Evolutionary conservation across 169 alveolate species (phyloP).

Genomic region (Eimeria acervulina): DNA sequence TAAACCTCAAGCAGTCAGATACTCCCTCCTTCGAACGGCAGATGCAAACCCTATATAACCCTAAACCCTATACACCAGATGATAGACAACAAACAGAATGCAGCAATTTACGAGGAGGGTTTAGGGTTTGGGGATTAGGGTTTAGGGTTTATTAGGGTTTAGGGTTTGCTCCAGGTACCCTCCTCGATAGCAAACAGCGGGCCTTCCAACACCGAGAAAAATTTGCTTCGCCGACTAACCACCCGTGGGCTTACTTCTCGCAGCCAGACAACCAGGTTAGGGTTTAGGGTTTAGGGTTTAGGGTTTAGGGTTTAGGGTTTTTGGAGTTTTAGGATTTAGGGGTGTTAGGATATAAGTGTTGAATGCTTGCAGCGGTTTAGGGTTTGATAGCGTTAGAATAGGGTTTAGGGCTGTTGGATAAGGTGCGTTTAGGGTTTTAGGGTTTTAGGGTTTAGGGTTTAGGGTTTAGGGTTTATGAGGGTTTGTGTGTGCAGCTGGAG

Average conservation of each 20-base stretch:
- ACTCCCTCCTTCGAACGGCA: too few relatives aligned
- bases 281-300: slow-evolving; percentile 65
- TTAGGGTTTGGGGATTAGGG: not conserved
- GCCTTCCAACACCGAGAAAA: not conserved
- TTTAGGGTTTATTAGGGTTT: slow-evolving; percentile 6
- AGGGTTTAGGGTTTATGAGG: not conserved
- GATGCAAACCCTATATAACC: not conserved
- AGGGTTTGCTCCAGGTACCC: slow-evolving; percentile 15
- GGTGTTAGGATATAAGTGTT: not conserved
- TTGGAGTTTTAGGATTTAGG: too few relatives aligned
- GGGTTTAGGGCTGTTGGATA: slow-evolving; percentile 36
- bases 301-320: slow-evolving; percentile 65
- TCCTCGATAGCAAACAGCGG: not conserved
- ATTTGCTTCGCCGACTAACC: not conserved
- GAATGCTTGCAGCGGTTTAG: too few relatives aligned
- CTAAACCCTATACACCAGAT: not conserved
- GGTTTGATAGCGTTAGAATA: too few relatives aligned
- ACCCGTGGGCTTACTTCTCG: slow-evolving; percentile 24
- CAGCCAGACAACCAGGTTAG: slow-evolving; percentile 22
- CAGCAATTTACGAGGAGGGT: not conserved
- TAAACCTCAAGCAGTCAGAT: not conserved
- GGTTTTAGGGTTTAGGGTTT: not conserved
- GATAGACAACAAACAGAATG: not conserved
- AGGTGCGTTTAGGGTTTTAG: not conserved
- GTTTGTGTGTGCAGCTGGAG: not conserved